phyloP scores from a whole-genome alignment of 805 yeast genomes.

The Candida palmyrensis region DNA sequence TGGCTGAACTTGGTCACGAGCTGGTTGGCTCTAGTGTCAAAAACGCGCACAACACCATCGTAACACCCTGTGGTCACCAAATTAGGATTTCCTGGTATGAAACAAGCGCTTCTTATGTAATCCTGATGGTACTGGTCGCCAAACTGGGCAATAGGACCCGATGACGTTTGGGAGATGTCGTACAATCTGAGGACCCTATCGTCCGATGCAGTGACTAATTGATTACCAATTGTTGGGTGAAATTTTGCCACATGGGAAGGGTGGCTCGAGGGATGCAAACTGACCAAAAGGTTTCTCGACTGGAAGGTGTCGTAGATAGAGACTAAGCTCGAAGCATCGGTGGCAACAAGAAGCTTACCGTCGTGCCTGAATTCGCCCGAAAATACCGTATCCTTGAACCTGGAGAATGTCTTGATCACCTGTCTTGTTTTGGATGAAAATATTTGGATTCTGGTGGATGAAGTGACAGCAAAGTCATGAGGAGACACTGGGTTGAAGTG shows the following conservation, averaged over 20 bases:
- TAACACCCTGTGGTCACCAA: constrained; percentile 90
- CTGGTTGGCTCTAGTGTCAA: constrained; percentile 63
- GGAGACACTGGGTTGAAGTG: constrained; percentile 83
- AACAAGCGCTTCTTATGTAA: constrained; percentile 78
- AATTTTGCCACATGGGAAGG: constrained; percentile 94
- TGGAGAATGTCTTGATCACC: constrained; percentile 74
- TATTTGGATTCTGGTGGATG: constrained; percentile 86
- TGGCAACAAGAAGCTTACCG: constrained; percentile 87
- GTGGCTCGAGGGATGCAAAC: constrained; percentile 76
- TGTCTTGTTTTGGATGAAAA: constrained; percentile 93
- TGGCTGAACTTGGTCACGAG: constrained; percentile 69
- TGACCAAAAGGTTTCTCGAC: constrained; percentile 73
- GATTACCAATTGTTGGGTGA: constrained; percentile 71
- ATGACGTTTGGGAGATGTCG: constrained; percentile 71
- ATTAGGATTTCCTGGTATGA: constrained; percentile 71
- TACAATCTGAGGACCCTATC: constrained; percentile 83
- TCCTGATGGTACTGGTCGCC: constrained; percentile 68
- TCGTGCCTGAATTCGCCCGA: constrained; percentile 88
- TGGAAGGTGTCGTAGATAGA: constrained; percentile 83
- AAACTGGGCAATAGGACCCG: constrained; percentile 67
- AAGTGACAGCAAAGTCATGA: constrained; percentile 89
- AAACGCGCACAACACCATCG: constrained; percentile 80
- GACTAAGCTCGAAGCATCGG: constrained; percentile 91
- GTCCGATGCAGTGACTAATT: constrained; percentile 83
- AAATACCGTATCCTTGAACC: constrained; percentile 90